Evolutionary conservation across 106 monocot species (phyloP).

Genomic region (Dendrobium officinale): DNA sequence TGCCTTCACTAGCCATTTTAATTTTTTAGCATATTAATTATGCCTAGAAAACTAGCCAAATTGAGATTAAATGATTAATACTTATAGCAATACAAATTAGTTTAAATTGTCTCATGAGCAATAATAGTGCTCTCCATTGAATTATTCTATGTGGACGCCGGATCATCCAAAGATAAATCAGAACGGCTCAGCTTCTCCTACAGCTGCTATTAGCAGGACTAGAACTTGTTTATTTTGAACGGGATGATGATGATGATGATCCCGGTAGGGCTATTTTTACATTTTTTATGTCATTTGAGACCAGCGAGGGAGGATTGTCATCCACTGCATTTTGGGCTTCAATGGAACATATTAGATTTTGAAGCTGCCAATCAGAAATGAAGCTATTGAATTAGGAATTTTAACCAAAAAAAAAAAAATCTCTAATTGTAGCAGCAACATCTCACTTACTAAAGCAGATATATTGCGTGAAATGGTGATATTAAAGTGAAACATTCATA

Average conservation of each 20-base stretch:
- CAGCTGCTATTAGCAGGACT: background rate
- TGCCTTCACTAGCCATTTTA: too few relatives aligned
- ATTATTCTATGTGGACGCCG: too few relatives aligned
- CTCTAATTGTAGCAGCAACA: background rate
- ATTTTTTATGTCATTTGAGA: background rate
- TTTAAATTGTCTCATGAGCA: too few relatives aligned
- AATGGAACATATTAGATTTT: background rate
- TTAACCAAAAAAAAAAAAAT: background rate
- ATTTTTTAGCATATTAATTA: too few relatives aligned
- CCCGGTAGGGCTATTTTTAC: background rate
- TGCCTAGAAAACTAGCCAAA: too few relatives aligned
- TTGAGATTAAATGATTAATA: too few relatives aligned
- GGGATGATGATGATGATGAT: background rate
- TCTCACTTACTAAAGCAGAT: background rate
- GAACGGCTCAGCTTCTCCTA: background rate
- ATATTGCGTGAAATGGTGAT: background rate
- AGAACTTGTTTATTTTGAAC: background rate
- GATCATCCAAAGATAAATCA: too few relatives aligned
- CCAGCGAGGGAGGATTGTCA: background rate
- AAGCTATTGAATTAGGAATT: background rate
- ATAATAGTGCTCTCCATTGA: too few relatives aligned
- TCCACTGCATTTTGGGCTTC: background rate
- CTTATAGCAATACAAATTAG: too few relatives aligned
- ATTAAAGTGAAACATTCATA: background rate
- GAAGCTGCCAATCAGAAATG: background rate